Percentiles rank a stretch among this genome's conserved stretches.
These are phyloP conservation scores for Balansia obtecta DNA, from an alignment of 2,329 filamentous ascomycete genomes.

Conservation along the genomic window DNA sequence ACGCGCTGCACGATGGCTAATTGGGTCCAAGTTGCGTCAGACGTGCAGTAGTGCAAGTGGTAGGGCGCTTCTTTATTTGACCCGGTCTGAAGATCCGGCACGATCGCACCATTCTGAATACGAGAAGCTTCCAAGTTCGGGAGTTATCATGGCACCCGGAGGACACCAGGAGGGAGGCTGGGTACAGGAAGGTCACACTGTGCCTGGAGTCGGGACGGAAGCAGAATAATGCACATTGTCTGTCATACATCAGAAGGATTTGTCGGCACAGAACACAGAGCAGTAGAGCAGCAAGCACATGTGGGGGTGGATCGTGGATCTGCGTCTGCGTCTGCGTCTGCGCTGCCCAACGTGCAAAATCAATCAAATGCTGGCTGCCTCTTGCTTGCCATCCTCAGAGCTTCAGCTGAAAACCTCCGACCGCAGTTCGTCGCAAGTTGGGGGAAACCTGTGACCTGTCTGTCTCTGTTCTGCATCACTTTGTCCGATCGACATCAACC, in stretches of 20 bases:
- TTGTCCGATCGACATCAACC: not conserved
- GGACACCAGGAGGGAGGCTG: not conserved
- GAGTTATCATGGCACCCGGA: not conserved
- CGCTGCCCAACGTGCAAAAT: too few relatives aligned
- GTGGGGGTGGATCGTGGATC: too few relatives aligned
- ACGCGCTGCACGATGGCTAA: not conserved
- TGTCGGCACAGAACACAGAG: too few relatives aligned
- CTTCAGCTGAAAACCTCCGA: not conserved
- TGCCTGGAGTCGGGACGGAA: not conserved
- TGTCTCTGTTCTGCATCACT: not conserved
- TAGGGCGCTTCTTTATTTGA: not conserved
- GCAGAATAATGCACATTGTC: too few relatives aligned
- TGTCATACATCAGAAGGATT: too few relatives aligned
- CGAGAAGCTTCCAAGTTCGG: not conserved
- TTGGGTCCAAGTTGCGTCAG: not conserved
- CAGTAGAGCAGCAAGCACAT: too few relatives aligned
- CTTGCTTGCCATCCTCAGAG: not conserved
- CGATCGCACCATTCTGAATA: constrained; percentile 2
- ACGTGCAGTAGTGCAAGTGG: constrained; percentile 3
- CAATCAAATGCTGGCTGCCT: too few relatives aligned
- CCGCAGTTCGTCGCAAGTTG: not conserved
- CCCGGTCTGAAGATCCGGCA: constrained; percentile 1
- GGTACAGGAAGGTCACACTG: not conserved
- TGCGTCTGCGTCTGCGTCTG: too few relatives aligned
- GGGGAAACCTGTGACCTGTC: too few relatives aligned